Evolutionary conservation across 257 asterid genomes (phyloP).

Genomic region (Datura wrightii): DNA sequence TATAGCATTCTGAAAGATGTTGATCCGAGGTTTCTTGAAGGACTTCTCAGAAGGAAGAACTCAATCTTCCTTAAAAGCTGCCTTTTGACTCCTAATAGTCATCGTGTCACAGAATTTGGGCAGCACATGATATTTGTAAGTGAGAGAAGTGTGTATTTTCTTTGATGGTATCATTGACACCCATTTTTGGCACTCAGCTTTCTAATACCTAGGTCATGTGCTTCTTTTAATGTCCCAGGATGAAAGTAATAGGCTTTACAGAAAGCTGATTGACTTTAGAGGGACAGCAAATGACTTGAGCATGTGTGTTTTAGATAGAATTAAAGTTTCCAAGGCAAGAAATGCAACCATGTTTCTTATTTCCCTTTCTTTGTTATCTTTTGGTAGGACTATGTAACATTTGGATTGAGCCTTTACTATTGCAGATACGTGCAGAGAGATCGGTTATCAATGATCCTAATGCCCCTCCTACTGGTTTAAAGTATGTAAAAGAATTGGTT

Average conservation of each 20-base stretch:
- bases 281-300: conserved; percentile 84
- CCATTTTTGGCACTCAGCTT: conserved; percentile 9
- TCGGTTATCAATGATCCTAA: conserved; percentile 58
- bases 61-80: conserved; percentile 67
- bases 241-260: conserved; percentile 68
- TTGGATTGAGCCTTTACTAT: conserved; percentile 40
- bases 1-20: conserved; percentile 76
- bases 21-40: conserved; percentile 52
- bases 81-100: conserved; percentile 89
- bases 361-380: conserved; percentile 29
- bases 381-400: conserved; percentile 26
- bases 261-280: conserved; percentile 71
- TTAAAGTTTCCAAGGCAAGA: conserved; percentile 87
- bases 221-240: conserved; percentile 58
- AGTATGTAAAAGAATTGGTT: conserved; percentile 74
- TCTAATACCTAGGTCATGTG: conserved; percentile 31
- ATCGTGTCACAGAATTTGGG: conserved; percentile 88
- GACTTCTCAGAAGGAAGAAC: conserved; percentile 55
- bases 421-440: conserved; percentile 88
- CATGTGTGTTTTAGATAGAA: conserved; percentile 73
- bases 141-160: conserved; percentile 31
- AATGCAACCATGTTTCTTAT: conserved; percentile 28
- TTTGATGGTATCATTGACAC: background rate
- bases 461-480: conserved; percentile 75
- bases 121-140: conserved; percentile 73